These are phyloP conservation scores for Dothideomycetes sp. DNA, from an alignment of 2,329 filamentous ascomycete species.

Conservation along the genomic window DNA sequence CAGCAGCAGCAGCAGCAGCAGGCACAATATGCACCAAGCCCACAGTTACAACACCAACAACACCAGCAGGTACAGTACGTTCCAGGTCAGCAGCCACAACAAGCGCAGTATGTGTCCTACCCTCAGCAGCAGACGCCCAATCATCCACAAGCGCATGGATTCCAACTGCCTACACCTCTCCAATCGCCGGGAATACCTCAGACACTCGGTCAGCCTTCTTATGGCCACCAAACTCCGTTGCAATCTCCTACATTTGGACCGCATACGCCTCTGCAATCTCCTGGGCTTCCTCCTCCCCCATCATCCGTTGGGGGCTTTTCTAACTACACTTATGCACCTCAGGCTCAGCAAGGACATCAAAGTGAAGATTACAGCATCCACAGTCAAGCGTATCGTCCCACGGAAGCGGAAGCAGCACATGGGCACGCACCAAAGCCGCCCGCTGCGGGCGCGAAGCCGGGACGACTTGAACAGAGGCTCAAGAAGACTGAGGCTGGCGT, in stretches of 20 bases:
- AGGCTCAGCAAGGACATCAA: slow-evolving; percentile 19
- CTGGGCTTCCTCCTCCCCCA: slow-evolving; percentile 21
- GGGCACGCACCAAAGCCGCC: slow-evolving; percentile 12
- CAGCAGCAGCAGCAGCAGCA: slow-evolving; percentile 25
- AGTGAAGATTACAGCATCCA: slow-evolving; percentile 48
- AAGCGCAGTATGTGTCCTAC: slow-evolving; percentile 28
- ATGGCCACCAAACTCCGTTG: slow-evolving; percentile 28
- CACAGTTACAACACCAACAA: slow-evolving; percentile 16
- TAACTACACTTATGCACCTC: slow-evolving; percentile 41
- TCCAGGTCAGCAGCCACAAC: slow-evolving; percentile 27
- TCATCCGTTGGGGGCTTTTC: slow-evolving; percentile 47
- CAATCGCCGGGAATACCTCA: slow-evolving; percentile 19
- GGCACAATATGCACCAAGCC: slow-evolving; percentile 28
- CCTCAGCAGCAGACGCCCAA: slow-evolving; percentile 14
- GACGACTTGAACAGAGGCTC: slow-evolving; percentile 53
- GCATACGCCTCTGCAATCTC: slow-evolving; percentile 27
- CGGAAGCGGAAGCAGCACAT: slow-evolving; percentile 48
- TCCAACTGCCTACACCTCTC: slow-evolving; percentile 11
- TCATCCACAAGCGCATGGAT: slow-evolving; percentile 15
- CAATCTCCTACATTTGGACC: slow-evolving; percentile 32
- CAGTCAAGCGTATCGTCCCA: slow-evolving; percentile 60
- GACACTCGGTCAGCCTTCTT: slow-evolving; percentile 26
- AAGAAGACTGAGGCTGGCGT: slow-evolving; percentile 61
- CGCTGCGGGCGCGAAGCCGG: slow-evolving; percentile 20
- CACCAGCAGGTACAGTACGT: no score